Evolutionary conservation across 2,329 filamentous ascomycete genomes (phyloP).

Genomic region (Calonectria pseudoturangicola): DNA sequence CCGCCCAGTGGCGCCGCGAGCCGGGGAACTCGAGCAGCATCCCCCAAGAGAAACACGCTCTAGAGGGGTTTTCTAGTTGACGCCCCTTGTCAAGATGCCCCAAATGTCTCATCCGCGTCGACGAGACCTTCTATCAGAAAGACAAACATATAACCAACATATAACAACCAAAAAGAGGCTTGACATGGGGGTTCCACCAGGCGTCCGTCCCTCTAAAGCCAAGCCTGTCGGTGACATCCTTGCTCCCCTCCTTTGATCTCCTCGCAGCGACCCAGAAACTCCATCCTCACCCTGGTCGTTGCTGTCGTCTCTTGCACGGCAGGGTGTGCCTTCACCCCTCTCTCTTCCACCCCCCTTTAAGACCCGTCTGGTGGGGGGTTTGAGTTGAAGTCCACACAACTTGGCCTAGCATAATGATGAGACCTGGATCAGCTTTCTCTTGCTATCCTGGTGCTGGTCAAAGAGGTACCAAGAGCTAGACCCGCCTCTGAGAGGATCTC

Average conservation of each 20-base stretch:
- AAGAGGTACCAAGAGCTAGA: constrained; percentile 49
- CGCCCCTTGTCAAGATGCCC: constrained; percentile 41
- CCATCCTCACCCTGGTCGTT: constrained; percentile 48
- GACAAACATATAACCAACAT: constrained; percentile 44
- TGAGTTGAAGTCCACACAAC: constrained; percentile 46
- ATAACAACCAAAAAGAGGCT: constrained; percentile 43
- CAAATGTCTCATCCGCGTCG: constrained; percentile 52
- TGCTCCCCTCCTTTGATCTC: constrained; percentile 54
- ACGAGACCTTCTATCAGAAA: constrained; percentile 50
- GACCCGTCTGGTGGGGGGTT: constrained; percentile 47
- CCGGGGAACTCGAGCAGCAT: constrained; percentile 32
- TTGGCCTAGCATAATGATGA: constrained; percentile 53
- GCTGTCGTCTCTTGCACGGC: constrained; percentile 44
- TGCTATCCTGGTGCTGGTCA: constrained; percentile 52
- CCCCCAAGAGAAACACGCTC: constrained; percentile 38
- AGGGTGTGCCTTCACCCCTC: constrained; percentile 30
- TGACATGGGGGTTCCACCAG: constrained; percentile 52
- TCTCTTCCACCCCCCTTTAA: constrained; percentile 44
- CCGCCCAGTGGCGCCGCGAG: constrained; percentile 37
- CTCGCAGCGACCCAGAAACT: constrained; percentile 49
- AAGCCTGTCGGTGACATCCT: constrained; percentile 50
- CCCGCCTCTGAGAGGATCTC: constrained; percentile 56
- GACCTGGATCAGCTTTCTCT: constrained; percentile 53
- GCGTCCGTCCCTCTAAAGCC: constrained; percentile 41
- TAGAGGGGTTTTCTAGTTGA: constrained; percentile 37